phyloP scores from a whole-genome alignment of 768 basidiomycete species.

The Mycena crocata region DNA sequence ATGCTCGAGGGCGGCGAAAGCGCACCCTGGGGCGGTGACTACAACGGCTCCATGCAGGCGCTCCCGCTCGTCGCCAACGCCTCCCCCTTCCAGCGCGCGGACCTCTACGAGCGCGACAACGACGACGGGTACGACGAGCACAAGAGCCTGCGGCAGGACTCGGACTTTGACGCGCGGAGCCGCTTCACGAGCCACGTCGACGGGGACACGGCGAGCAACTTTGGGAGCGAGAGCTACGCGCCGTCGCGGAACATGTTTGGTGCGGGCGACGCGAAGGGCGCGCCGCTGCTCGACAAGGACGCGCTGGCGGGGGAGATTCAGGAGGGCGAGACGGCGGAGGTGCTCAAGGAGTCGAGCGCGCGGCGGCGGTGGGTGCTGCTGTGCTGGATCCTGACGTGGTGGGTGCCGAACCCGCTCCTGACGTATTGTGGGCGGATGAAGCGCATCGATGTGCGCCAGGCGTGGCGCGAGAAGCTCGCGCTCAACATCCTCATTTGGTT shows the following conservation, averaged over 20 bases:
- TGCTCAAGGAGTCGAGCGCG: constrained; percentile 84
- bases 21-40: constrained; percentile 42
- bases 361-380: constrained; percentile 89
- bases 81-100: constrained; percentile 83
- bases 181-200: constrained; percentile 72
- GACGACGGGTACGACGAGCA: constrained; percentile 83
- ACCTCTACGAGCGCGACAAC: constrained; percentile 79
- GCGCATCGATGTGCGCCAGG: constrained; percentile 91
- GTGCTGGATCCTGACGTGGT: constrained; percentile 92
- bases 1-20: constrained; percentile 50
- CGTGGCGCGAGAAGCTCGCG: constrained; percentile 97
- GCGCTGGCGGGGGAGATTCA: constrained; percentile 85
- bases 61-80: constrained; percentile 88
- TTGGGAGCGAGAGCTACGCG: constrained; percentile 93
- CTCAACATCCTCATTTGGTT: constrained; percentile 98
- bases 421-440: constrained; percentile 90
- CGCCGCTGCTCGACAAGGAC: constrained; percentile 76
- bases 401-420: constrained; percentile 82
- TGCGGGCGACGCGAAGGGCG: constrained; percentile 76
- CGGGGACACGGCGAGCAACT: constrained; percentile 84
- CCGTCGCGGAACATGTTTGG: constrained; percentile 97
- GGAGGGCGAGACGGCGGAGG: constrained; percentile 90
- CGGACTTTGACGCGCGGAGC: constrained; percentile 83
- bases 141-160: constrained; percentile 71
- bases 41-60: constrained; percentile 73